These are phyloP conservation scores for Skeletonema costatum DNA, from an alignment of 108 stramenopile genomes.

Conservation along the genomic window DNA sequence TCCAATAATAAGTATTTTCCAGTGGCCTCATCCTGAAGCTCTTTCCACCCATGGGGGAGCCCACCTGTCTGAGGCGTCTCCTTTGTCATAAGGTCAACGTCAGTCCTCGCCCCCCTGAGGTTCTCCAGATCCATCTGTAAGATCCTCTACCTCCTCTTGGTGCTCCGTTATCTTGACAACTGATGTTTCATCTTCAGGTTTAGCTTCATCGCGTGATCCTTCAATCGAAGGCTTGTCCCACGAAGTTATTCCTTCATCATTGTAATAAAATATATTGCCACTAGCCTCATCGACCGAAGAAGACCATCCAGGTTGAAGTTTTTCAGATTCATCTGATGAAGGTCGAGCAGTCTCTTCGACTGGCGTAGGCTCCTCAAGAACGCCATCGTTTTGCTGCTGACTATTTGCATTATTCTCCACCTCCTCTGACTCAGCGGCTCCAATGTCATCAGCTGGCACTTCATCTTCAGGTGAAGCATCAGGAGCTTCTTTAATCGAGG, in stretches of 20 bases:
- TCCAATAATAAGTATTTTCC: slow-evolving; percentile 78
- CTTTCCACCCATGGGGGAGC: slow-evolving; percentile 69
- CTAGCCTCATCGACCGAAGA: neutral
- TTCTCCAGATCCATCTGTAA: neutral
- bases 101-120: neutral
- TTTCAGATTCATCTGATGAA: neutral
- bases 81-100: neutral
- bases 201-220: neutral
- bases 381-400: neutral
- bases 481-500: slow-evolving; percentile 3
- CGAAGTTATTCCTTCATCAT: slow-evolving; percentile 12
- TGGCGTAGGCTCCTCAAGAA: neutral
- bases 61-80: neutral
- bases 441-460: neutral
- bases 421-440: neutral
- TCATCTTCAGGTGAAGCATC: neutral
- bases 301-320: slow-evolving; percentile 54
- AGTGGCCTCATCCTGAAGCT: slow-evolving; percentile 59
- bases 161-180: neutral
- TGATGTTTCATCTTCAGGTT: neutral
- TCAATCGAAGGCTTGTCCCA: neutral
- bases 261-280: slow-evolving; percentile 53
- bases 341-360: neutral
- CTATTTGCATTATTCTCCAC: neutral
- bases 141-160: neutral